Evolutionary conservation across 768 basidiomycete genomes (phyloP), one percentile per base, ranked within the genome.

Genomic region (Crassisporium funariophilum): DNA sequence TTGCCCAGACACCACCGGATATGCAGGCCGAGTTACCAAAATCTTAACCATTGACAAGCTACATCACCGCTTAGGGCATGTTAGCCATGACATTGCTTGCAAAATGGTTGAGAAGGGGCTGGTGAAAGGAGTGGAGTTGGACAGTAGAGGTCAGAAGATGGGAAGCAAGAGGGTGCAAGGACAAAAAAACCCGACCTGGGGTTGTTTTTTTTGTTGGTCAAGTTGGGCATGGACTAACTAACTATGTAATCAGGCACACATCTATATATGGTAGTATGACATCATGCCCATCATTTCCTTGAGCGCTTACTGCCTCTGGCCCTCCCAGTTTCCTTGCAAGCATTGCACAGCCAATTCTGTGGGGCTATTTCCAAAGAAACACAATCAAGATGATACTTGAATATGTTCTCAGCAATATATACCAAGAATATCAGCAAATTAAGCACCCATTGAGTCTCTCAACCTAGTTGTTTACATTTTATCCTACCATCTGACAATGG

Each of bases 61-160:
- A 6, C 61, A 63, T 46, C 57, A 53, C 22, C 49, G 46, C 3
- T 40, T 67, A n/a, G 64, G 64, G 3, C 64, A 67, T 44, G 42
- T 64, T 9, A 33, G 55, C 0, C 55, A 48, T 22, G 52, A 53
- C 1, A 52, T 54, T 5, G 60, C 58, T n/a, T 20, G 50, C 15
- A 33, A 47, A 11, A 45, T 63, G 24, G 59, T 63, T 13, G 35
- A 46, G 24, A 46, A 57, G 31, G 61, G 58, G 6, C 39, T 62
- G 27, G 55, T 66, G 6, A 41, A 44, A 9, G 61, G 62, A 7
- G 37, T 65, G 17, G 42, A 56, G 39, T 40, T 65, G 15, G 53
- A 60, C n/a, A n/a, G n/a, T n/a, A n/a, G n/a, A n/a, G n/a, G n/a
- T n/a, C n/a, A n/a, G n/a, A n/a, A n/a, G n/a, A n/a, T n/a, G n/a